These are phyloP conservation scores for Coniferiporia sulphurascens DNA, from an alignment of 1,284 basidiomycete species.

Conservation along the genomic window DNA sequence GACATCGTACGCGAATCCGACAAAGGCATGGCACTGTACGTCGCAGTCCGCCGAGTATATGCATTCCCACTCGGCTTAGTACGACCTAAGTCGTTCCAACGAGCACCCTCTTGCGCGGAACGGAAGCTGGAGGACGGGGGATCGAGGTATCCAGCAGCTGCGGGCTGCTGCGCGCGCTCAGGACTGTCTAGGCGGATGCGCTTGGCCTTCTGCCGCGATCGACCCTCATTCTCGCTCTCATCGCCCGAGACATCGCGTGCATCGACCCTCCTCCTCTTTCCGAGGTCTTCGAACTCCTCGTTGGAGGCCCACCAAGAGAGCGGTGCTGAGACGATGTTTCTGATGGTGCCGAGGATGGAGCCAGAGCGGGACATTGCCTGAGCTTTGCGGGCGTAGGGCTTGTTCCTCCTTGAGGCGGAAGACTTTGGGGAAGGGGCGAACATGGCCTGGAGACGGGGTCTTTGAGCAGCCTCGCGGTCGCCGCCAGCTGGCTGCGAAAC, in stretches of 20 bases:
- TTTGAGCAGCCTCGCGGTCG: conserved; percentile 8
- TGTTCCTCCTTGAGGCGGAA: not conserved
- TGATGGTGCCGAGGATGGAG: conserved; percentile 33
- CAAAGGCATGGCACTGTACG: conserved; percentile 20
- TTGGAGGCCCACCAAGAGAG: conserved; percentile 51
- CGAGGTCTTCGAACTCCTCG: conserved; percentile 35
- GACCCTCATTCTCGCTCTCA: conserved; percentile 24
- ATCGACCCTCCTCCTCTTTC: conserved; percentile 46
- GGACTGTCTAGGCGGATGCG: conserved; percentile 54
- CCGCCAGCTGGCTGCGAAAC: conserved; percentile 1
- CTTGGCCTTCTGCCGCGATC: conserved; percentile 34
- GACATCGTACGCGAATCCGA: conserved; percentile 53
- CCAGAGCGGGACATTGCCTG: conserved; percentile 10
- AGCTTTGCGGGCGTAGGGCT: conserved; percentile 3
- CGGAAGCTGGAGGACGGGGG: conserved; percentile 44
- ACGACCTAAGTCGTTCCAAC: not conserved
- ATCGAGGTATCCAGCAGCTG: conserved; percentile 45
- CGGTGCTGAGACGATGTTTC: conserved; percentile 59
- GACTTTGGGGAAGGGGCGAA: conserved; percentile 12
- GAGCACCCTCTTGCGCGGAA: conserved; percentile 25
- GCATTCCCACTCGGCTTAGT: not conserved
- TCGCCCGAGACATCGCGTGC: conserved; percentile 33
- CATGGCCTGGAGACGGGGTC: not conserved
- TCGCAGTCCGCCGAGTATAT: not conserved
- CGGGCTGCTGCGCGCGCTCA: conserved; percentile 27